A percentile compares a stretch with the other conserved stretches of the same genome.
Conservation (phyloP, 257 asterid genomes). For the Petunia axillaris region DNA sequence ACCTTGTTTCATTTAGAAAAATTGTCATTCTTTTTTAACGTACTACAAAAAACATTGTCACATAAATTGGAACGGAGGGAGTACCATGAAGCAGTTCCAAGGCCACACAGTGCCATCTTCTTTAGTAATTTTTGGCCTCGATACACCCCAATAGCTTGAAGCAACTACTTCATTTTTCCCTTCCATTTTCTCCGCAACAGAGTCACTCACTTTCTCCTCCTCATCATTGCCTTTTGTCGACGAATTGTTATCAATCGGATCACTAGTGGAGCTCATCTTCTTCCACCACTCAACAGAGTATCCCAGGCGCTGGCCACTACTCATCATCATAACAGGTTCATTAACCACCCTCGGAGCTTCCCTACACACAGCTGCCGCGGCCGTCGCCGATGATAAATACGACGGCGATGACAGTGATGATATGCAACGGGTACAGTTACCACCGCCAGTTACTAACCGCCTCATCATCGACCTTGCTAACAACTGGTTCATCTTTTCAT, state of each 20-base stretch:
- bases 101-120: slow-evolving; percentile 94
- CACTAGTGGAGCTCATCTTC: slow-evolving; percentile 17
- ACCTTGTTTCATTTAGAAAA: too few relatives aligned
- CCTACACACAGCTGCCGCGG: slow-evolving; percentile 26
- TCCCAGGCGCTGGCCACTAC: slow-evolving; percentile 2
- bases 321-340: slow-evolving; percentile 14
- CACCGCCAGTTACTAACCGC: slow-evolving; percentile 50
- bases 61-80: too few relatives aligned
- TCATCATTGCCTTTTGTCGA: slow-evolving; percentile 39
- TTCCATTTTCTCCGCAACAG: slow-evolving; percentile 36
- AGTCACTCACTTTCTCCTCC: slow-evolving; percentile 37
- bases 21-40: too few relatives aligned
- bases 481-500: slow-evolving; percentile 54
- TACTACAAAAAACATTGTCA: too few relatives aligned
- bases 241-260: not conserved
- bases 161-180: slow-evolving; percentile 35
- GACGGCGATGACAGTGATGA: slow-evolving; percentile 31
- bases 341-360: not conserved
- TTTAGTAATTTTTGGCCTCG: slow-evolving; percentile 54
- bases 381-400: slow-evolving; percentile 3
- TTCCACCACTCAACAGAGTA: slow-evolving; percentile 12
- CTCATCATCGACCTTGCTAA: slow-evolving; percentile 45
- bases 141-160: slow-evolving; percentile 88
- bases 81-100: slow-evolving; percentile 97
- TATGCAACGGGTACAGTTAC: slow-evolving; percentile 35